Evolutionary conservation across 164 flowering plant genomes (phyloP).

Genomic region (Nymphaea thermarum): DNA sequence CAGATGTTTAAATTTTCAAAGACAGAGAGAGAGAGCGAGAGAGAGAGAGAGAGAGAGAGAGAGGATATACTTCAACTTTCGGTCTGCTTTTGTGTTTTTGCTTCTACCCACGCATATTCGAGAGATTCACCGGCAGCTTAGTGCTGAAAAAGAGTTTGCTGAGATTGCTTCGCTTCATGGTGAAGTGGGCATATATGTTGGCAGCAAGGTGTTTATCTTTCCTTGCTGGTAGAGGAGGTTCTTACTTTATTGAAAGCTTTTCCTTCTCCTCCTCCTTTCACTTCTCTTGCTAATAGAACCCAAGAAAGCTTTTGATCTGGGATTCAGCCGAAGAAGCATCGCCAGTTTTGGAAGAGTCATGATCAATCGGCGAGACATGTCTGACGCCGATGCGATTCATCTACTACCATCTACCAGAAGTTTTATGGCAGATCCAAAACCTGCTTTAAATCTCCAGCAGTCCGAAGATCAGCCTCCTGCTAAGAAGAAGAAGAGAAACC

Average conservation of each 20-base stretch:
- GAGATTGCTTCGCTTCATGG: background rate
- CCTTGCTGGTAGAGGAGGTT: background rate
- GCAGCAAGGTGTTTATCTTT: background rate
- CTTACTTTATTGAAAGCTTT: background rate
- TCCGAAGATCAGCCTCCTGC: background rate
- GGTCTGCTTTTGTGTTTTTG: background rate
- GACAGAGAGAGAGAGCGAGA: background rate
- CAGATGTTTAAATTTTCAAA: background rate
- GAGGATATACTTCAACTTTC: background rate
- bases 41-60: no score
- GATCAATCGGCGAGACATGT: background rate
- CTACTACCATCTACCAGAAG: background rate
- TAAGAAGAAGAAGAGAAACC: constrained; percentile 2
- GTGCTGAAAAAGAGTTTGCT: background rate
- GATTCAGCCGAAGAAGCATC: background rate
- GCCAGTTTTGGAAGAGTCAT: background rate
- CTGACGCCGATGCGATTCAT: background rate
- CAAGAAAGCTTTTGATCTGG: background rate
- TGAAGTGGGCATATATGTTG: background rate
- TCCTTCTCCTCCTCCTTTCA: background rate
- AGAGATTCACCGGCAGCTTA: background rate
- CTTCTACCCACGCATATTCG: background rate
- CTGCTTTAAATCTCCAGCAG: background rate
- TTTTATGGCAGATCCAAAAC: background rate
- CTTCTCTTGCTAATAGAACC: background rate